Conservation (phyloP, 2,329 filamentous ascomycete species). For the Cadophora malorum region DNA sequence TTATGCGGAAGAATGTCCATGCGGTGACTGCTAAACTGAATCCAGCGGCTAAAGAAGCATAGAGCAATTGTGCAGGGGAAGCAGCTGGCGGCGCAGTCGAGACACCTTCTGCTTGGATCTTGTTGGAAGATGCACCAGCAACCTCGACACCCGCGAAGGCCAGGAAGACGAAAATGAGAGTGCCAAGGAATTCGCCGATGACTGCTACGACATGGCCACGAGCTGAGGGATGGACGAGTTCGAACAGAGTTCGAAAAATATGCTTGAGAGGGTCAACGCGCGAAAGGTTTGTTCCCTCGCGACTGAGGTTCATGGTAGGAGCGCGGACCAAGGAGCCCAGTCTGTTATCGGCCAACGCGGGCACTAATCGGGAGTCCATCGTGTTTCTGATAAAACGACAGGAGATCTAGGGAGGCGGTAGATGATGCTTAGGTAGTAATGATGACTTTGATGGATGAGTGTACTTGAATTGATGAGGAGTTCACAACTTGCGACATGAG, state of each 20-base stretch:
- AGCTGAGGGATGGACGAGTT: constrained; percentile 28
- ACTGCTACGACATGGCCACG: constrained; percentile 55
- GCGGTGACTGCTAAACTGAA: constrained; percentile 49
- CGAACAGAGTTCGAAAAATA: constrained; percentile 32
- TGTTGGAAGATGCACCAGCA: constrained; percentile 42
- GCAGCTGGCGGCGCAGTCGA: constrained; percentile 27
- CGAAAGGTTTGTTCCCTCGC: constrained; percentile 29
- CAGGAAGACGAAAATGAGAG: constrained; percentile 48
- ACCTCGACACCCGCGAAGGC: constrained; percentile 42
- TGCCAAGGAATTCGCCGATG: constrained; percentile 58
- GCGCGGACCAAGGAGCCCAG: constrained; percentile 17
- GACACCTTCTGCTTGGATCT: constrained; percentile 41
- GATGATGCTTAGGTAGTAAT: not conserved
- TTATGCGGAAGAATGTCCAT: constrained; percentile 59
- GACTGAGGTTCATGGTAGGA: constrained; percentile 33
- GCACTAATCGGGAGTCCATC: constrained; percentile 5
- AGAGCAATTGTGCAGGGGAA: constrained; percentile 39
- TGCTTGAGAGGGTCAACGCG: constrained; percentile 34
- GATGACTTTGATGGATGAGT: not conserved
- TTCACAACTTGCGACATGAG: not conserved
- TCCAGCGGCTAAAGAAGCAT: constrained; percentile 40
- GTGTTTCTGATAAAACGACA: not conserved
- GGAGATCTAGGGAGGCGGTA: not conserved
- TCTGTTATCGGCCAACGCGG: constrained; percentile 10
- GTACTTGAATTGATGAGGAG: not conserved